These are phyloP conservation scores for Globisporangium cystogenes DNA, from an alignment of 352 stramenopile species.

Conservation along the genomic window DNA sequence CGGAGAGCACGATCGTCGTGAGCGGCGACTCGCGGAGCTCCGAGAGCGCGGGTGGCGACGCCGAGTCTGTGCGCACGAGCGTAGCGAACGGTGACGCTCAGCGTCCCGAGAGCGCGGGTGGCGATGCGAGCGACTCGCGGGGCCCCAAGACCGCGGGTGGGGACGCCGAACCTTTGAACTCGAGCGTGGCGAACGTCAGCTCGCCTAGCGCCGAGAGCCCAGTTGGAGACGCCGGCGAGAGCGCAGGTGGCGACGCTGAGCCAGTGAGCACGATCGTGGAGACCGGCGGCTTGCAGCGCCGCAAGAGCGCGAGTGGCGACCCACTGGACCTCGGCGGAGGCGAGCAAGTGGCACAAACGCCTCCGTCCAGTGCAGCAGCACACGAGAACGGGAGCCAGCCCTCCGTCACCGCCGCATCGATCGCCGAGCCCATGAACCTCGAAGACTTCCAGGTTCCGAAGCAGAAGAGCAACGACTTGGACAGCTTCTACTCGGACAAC, in stretches of 20 bases:
- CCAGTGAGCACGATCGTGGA: conserved; percentile 12
- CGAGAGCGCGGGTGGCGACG: not conserved
- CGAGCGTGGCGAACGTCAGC: conserved; percentile 11
- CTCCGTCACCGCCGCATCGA: conserved; percentile 1
- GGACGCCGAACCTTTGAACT: conserved; percentile 3
- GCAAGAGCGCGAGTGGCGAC: not conserved
- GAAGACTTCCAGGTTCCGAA: conserved; percentile 78
- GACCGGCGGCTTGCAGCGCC: conserved; percentile 5
- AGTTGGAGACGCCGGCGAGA: not conserved
- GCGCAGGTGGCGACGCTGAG: not conserved
- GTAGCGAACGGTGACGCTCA: conserved; percentile 8
- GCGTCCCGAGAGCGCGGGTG: not conserved
- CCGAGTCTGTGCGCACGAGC: too few species aligned
- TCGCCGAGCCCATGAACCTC: conserved; percentile 42
- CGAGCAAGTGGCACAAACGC: conserved; percentile 10
- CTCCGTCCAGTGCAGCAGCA: not conserved
- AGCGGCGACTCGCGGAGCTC: conserved; percentile 4
- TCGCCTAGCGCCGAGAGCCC: not conserved
- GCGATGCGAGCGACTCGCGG: not conserved
- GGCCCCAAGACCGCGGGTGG: too few species aligned
- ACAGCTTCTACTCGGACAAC: conserved; percentile 78
- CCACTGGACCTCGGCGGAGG: not conserved
- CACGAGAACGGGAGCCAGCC: not conserved
- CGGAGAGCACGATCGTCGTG: conserved; percentile 13
- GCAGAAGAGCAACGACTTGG: conserved; percentile 44